Percentiles rank a stretch among this genome's conserved stretches.
Evolutionary conservation across 768 basidiomycete genomes (phyloP).

Genomic region (Cystobasidium onofrii): DNA sequence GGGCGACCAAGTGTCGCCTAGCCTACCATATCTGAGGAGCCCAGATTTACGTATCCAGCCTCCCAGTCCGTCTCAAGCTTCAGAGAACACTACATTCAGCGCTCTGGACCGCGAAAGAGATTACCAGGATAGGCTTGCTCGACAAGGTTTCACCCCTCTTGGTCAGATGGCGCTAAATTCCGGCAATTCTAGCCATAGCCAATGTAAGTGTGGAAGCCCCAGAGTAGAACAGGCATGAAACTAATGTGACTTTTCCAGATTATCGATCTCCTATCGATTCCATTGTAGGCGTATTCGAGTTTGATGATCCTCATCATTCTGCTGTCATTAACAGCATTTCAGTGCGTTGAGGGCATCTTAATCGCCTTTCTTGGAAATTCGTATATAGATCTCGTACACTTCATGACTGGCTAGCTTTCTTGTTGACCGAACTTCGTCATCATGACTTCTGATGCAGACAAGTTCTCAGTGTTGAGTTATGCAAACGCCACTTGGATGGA

Average conservation of each 20-base stretch:
- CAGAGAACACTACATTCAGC: background rate
- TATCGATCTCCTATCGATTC: constrained; percentile 24
- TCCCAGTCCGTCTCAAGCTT: constrained; percentile 5
- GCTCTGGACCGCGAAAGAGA: constrained; percentile 1
- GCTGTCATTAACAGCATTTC: background rate
- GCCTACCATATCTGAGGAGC: background rate
- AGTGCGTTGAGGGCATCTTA: background rate
- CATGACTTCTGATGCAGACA: too few species aligned
- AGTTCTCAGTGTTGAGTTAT: too few species aligned
- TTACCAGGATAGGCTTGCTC: background rate
- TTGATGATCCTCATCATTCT: constrained; percentile 7
- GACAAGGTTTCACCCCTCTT: constrained; percentile 11
- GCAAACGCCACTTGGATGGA: too few species aligned
- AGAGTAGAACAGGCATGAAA: background rate
- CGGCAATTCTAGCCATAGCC: background rate
- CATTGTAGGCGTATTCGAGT: constrained; percentile 19
- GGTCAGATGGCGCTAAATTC: background rate
- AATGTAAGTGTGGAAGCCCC: background rate
- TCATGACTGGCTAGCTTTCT: too few species aligned
- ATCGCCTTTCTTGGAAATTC: too few species aligned
- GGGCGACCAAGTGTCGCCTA: background rate
- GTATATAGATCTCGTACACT: too few species aligned
- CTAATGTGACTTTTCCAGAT: background rate
- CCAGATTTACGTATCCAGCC: constrained; percentile 10
- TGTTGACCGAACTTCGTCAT: too few species aligned